Conservation (phyloP, 1,139 yeast genomes). For the Saccharomyces pastorianus region DNA sequence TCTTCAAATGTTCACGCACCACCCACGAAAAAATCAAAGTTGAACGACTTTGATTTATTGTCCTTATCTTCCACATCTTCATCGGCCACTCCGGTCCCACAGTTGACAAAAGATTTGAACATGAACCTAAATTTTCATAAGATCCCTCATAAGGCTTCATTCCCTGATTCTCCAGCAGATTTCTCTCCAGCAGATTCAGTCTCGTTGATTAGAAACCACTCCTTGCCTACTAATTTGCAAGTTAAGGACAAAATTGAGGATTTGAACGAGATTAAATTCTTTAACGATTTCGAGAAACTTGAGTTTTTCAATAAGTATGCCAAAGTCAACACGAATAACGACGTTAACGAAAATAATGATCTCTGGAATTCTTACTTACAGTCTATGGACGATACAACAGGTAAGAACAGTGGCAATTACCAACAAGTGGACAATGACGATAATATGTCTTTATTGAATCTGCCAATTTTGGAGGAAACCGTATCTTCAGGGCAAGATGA, state of each 20-base stretch:
- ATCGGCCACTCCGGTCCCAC: background rate
- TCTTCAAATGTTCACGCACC: background rate
- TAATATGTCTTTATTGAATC: background rate
- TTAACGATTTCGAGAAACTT: conserved; percentile 19
- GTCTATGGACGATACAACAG: background rate
- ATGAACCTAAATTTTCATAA: background rate
- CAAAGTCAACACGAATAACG: background rate
- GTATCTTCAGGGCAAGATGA: background rate
- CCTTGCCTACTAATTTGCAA: background rate
- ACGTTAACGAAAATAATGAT: background rate
- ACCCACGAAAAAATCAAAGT: background rate
- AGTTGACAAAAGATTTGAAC: background rate
- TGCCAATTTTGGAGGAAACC: background rate
- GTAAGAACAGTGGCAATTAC: background rate
- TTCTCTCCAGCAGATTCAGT: background rate
- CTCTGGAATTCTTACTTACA: background rate
- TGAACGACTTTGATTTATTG: background rate
- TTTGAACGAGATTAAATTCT: conserved; percentile 10
- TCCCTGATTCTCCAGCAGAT: background rate
- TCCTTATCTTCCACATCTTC: background rate
- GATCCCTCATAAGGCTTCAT: background rate
- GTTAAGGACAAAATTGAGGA: background rate
- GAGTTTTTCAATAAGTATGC: conserved; percentile 17
- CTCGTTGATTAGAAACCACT: background rate
- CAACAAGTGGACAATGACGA: background rate